A percentile compares a stretch with the other conserved stretches of the same genome.
Evolutionary conservation across 352 stramenopile genomes (phyloP).

Genomic region (Elongisporangium senticosum): DNA sequence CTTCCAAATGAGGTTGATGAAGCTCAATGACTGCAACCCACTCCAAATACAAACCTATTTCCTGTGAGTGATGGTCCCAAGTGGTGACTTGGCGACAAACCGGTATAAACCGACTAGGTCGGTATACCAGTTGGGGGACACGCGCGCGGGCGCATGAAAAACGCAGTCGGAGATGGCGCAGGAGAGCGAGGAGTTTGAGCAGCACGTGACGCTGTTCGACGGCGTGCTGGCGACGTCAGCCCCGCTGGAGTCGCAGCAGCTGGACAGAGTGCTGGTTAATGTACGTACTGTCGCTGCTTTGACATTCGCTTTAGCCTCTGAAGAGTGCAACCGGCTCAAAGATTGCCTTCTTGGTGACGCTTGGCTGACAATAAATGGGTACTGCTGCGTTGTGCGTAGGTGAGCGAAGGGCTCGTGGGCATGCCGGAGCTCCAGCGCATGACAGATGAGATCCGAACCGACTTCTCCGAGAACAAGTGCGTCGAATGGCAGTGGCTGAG

Average conservation of each 20-base stretch:
- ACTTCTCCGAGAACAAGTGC: slow-evolving; percentile 53
- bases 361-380: neutral
- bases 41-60: neutral
- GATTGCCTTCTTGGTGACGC: neutral
- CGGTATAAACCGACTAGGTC: neutral
- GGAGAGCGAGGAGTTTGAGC: slow-evolving; percentile 37
- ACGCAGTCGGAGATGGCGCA: slow-evolving; percentile 18
- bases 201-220: slow-evolving; percentile 62
- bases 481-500: slow-evolving; percentile 1
- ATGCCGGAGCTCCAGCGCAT: slow-evolving; percentile 34
- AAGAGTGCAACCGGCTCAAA: neutral
- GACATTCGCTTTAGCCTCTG: neutral
- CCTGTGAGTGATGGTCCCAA: too few relatives aligned
- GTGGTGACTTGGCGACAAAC: neutral
- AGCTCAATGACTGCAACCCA: too few relatives aligned
- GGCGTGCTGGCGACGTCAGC: slow-evolving; percentile 57
- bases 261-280: slow-evolving; percentile 46
- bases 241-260: slow-evolving; percentile 32
- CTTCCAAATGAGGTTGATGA: too few relatives aligned
- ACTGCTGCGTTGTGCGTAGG: slow-evolving; percentile 11
- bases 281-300: slow-evolving; percentile 10
- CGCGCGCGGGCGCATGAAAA: neutral
- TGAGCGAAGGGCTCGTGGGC: slow-evolving; percentile 35
- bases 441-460: slow-evolving; percentile 33
- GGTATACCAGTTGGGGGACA: neutral